Percentiles rank a stretch among this genome's conserved stretches.
These are phyloP conservation scores for Boletus sp. DNA, from an alignment of 1,284 basidiomycete species.

Conservation along the genomic window DNA sequence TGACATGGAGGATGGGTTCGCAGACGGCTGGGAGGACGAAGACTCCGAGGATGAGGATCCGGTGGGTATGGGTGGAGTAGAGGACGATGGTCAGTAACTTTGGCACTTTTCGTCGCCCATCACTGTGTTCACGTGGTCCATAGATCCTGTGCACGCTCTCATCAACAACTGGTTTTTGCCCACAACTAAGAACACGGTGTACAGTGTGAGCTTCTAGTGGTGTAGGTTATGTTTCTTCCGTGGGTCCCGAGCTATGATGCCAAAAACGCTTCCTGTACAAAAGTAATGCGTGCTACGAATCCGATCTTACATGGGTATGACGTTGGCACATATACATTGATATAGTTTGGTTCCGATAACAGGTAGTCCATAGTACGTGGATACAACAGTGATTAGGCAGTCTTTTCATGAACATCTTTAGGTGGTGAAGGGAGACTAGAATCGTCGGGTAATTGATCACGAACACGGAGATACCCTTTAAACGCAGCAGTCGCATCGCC, in stretches of 20 bases:
- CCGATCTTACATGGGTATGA: background rate
- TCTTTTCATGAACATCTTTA: background rate
- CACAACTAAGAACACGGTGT: conserved; percentile 22
- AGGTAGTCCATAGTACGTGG: background rate
- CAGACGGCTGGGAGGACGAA: conserved; percentile 16
- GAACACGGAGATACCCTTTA: conserved; percentile 4
- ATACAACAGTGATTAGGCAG: background rate
- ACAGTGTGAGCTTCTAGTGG: conserved; percentile 23
- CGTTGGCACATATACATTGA: background rate
- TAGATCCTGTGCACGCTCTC: conserved; percentile 19
- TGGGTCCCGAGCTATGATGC: background rate
- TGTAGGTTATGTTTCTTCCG: background rate
- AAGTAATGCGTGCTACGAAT: background rate
- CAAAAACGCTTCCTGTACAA: background rate
- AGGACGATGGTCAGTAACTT: conserved; percentile 8
- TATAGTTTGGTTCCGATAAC: background rate
- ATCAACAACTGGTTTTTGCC: conserved; percentile 27
- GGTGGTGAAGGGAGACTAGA: background rate
- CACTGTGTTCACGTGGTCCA: background rate
- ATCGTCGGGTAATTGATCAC: conserved; percentile 1
- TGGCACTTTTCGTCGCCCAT: background rate
- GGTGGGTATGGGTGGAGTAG: background rate
- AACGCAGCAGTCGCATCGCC: conserved; percentile 19
- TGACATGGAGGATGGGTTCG: conserved; percentile 13
- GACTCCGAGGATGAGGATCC: conserved; percentile 13